Base-by-base conservation (phyloP, 2,329 filamentous ascomycete species). In the Neopestalotiopsis sp. region DNA sequence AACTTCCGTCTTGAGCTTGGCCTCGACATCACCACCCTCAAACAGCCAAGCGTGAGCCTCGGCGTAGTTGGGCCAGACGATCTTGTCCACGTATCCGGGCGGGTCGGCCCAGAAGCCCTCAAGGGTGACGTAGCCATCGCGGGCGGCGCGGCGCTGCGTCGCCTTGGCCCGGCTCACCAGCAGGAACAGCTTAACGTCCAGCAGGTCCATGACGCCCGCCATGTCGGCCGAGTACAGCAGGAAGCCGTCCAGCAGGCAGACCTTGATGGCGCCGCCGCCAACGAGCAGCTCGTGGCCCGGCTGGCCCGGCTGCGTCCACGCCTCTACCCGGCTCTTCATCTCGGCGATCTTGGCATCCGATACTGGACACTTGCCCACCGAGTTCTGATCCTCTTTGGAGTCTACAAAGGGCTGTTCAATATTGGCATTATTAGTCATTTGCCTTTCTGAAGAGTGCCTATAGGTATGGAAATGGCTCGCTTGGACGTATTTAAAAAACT, bases 81-180 rank as follows among this genome's bases (percentile, higher is more conserved):
- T 88, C 78, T 92, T 89, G 78, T 98, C 95, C 49, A 98, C 94
- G 78, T 98, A 99, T 0, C 94, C 95, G 0, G 94, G 94, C 0
- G 96, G 96, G 79, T 99, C 96, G 68, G 91, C 87, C 96, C 96
- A 99, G 82, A 98, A 99, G 34, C 95, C 95, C 76, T 98, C 90
- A 4, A 92, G 80, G 3, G 93, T 95, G 38, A 94, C 92, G 78
- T 96, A 96, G 12, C 93, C 93, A 72, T 87, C 89, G 67, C 93
- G 84, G 0, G 89, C 89, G 76, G 92, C 89, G 38, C 93, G 84
- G 30, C 93, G 85, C 42, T 83, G 81, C 75, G 91, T 92, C 3
- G 91, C 91, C 56, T 82, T 87, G 13, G 82, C 82, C 69, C 91
- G 91, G 34, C 89, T 88, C 1, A 93, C 92, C 0, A 90, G 88